A percentile compares a stretch with the other conserved stretches of the same genome.
phyloP scores from a whole-genome alignment of 2,329 filamentous ascomycete genomes.

The Didymella sp. region DNA sequence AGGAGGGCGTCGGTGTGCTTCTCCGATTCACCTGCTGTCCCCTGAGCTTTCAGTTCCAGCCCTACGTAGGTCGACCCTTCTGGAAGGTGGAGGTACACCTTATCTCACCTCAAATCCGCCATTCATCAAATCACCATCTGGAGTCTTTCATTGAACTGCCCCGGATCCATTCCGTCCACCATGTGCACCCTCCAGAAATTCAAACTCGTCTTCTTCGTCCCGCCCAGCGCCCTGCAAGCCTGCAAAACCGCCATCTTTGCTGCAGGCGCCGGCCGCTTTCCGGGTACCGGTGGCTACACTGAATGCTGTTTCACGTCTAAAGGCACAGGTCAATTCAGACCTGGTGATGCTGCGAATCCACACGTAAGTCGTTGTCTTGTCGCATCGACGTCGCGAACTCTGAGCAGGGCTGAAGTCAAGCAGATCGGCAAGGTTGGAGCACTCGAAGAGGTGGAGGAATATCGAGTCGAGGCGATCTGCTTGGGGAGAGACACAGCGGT shows the following conservation, averaged over 20 bases:
- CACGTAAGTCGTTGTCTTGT: conserved; percentile 41
- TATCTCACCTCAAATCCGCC: background rate
- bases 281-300: conserved; percentile 52
- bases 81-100: conserved; percentile 3
- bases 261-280: conserved; percentile 54
- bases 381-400: background rate
- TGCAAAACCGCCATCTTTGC: conserved; percentile 56
- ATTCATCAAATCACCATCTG: background rate
- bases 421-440: conserved; percentile 64
- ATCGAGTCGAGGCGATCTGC: conserved; percentile 68
- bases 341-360: conserved; percentile 67
- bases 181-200: conserved; percentile 35
- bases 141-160: background rate
- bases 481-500: conserved; percentile 63
- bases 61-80: background rate
- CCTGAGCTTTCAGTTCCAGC: too few relatives aligned
- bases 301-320: conserved; percentile 53
- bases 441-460: conserved; percentile 67
- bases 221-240: conserved; percentile 44
- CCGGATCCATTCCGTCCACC: background rate
- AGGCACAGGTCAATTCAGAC: conserved; percentile 71
- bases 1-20: too few relatives aligned
- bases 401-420: background rate
- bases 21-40: too few relatives aligned
- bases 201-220: conserved; percentile 57